A percentile compares a stretch with the other conserved stretches of the same genome.
Evolutionary conservation across 23 red algal species (phyloP).

Genomic region (Gracilaria domingensis): DNA sequence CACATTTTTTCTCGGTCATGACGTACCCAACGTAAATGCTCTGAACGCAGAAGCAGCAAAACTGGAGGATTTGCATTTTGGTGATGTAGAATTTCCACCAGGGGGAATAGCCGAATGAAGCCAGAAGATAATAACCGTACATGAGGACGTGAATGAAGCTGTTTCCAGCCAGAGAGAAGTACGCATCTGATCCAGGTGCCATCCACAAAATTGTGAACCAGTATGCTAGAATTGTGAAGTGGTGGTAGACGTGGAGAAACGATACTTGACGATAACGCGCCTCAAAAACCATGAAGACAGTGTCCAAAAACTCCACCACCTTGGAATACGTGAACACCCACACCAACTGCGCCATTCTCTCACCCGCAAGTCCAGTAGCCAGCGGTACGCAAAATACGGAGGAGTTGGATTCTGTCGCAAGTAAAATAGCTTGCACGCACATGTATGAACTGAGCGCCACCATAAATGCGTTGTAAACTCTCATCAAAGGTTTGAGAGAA

Average conservation of each 20-base stretch:
- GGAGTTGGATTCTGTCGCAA: constrained; percentile 46
- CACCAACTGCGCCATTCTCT: constrained; percentile 69
- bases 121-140: constrained; percentile 86
- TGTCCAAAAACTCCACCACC: constrained; percentile 84
- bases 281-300: constrained; percentile 89
- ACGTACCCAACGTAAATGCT: constrained; percentile 84
- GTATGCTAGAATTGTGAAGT: constrained; percentile 77
- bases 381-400: constrained; percentile 85
- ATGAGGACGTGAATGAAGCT: constrained; percentile 84
- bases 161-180: constrained; percentile 86
- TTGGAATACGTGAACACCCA: constrained; percentile 89
- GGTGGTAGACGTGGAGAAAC: constrained; percentile 87
- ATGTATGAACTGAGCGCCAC: constrained; percentile 78
- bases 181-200: constrained; percentile 76
- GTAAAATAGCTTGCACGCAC: constrained; percentile 65
- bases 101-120: constrained; percentile 74
- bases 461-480: constrained; percentile 87
- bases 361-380: constrained; percentile 53
- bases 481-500: constrained; percentile 79
- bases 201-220: constrained; percentile 86
- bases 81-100: constrained; percentile 90
- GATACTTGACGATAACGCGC: constrained; percentile 75
- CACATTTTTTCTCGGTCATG: constrained; percentile 58
- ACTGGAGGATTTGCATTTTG: constrained; percentile 81
- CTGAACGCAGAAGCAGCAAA: constrained; percentile 72